A percentile compares a stretch with the other conserved stretches of the same genome.
These are phyloP conservation scores for Phanerochaete carnosa DNA, from an alignment of 768 basidiomycete species.

Conservation along the genomic window DNA sequence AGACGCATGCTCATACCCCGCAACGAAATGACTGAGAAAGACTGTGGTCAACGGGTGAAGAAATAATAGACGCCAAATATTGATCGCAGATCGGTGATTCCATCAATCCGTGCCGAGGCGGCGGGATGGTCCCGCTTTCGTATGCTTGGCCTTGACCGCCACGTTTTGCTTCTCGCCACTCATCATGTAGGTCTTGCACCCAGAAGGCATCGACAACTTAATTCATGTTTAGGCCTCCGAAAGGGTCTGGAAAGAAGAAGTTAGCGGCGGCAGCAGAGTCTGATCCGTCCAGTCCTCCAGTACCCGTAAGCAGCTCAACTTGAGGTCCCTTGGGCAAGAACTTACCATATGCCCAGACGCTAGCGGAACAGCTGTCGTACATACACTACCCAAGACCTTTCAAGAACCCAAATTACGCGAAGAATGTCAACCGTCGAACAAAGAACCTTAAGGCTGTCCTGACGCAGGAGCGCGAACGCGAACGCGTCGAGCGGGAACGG, in stretches of 20 bases:
- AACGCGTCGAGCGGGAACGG: slow-evolving; percentile 62
- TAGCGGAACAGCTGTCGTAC: slow-evolving; percentile 75
- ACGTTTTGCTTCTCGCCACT: neutral
- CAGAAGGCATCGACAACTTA: neutral
- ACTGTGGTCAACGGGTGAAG: neutral
- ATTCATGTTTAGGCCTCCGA: slow-evolving; percentile 27
- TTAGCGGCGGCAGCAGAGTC: slow-evolving; percentile 22
- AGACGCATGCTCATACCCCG: neutral
- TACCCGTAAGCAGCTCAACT: slow-evolving; percentile 18
- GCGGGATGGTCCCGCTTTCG: too few species aligned
- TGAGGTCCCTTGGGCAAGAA: neutral
- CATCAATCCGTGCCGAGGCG: too few species aligned
- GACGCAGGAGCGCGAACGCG: slow-evolving; percentile 74
- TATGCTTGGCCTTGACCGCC: neutral
- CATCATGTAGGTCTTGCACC: neutral
- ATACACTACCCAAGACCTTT: slow-evolving; percentile 69
- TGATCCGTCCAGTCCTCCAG: slow-evolving; percentile 29
- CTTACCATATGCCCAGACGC: slow-evolving; percentile 41
- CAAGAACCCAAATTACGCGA: slow-evolving; percentile 69
- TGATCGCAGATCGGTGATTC: too few species aligned
- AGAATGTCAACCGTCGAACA: slow-evolving; percentile 67
- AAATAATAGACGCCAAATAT: slow-evolving; percentile 4
- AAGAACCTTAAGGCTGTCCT: slow-evolving; percentile 81
- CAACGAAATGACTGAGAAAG: too few species aligned
- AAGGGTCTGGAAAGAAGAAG: slow-evolving; percentile 29